A percentile compares a stretch with the other conserved stretches of the same genome.
These are phyloP conservation scores for Pseudozyma sp. DNA, from an alignment of 1,284 basidiomycete species.

Conservation along the genomic window DNA sequence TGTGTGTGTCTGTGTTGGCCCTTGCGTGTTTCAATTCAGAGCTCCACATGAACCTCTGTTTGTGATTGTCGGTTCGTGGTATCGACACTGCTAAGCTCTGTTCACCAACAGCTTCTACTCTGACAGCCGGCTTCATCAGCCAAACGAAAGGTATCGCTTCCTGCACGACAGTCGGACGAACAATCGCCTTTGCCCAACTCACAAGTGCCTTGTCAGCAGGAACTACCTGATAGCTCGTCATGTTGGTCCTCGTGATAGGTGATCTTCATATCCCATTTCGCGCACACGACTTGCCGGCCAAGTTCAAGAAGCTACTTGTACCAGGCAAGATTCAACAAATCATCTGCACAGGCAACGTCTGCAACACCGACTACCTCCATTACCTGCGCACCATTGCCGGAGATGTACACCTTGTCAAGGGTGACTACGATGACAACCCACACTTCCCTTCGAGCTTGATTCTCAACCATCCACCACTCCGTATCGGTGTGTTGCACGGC, in stretches of 20 bases:
- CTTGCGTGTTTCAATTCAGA: constrained; percentile 15
- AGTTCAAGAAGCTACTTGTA: constrained; percentile 95
- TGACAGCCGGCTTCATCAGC: not conserved
- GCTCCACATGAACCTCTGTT: constrained; percentile 9
- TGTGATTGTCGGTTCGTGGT: not conserved
- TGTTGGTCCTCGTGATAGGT: constrained; percentile 65
- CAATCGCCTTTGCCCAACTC: not conserved
- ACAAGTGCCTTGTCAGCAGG: not conserved
- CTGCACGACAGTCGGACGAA: too few relatives aligned
- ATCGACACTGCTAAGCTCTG: not conserved
- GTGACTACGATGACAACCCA: constrained; percentile 91
- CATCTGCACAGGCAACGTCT: constrained; percentile 96
- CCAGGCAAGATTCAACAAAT: constrained; percentile 98
- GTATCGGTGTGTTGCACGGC: constrained; percentile 92
- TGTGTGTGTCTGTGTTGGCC: constrained; percentile 1
- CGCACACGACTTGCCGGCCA: constrained; percentile 87
- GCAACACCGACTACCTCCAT: constrained; percentile 96
- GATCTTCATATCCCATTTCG: constrained; percentile 66
- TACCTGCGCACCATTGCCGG: constrained; percentile 96
- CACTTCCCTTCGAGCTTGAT: constrained; percentile 85
- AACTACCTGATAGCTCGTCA: constrained; percentile 12
- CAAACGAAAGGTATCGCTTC: too few relatives aligned
- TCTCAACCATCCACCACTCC: constrained; percentile 85
- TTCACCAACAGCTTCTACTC: not conserved
- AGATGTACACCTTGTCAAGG: constrained; percentile 90